Conservation (phyloP, 2,329 filamentous ascomycete species). For the Microsporum audouinii region DNA sequence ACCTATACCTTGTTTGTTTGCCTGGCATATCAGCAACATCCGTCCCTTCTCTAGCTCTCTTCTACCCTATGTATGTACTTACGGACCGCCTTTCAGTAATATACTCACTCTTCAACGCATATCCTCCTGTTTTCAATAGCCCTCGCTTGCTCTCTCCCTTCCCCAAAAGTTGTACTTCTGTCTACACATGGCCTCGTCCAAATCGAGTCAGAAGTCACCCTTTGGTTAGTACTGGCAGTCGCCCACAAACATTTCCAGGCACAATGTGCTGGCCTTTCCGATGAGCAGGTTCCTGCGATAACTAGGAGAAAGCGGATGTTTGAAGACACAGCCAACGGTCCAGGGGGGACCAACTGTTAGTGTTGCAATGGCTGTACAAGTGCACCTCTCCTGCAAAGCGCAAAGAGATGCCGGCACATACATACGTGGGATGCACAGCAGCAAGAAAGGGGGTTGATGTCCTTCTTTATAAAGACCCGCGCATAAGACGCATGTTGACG, state of each 20-base stretch:
- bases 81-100: not conserved
- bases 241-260: not conserved
- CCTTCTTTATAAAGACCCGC: not conserved
- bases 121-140: not conserved
- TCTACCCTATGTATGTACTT: not conserved
- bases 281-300: not conserved
- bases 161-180: not conserved
- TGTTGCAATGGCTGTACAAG: not conserved
- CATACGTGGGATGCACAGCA: not conserved
- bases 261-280: not conserved
- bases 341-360: not conserved
- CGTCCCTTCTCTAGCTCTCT: not conserved
- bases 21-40: constrained; percentile 1
- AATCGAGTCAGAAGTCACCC: not conserved
- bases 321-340: not conserved
- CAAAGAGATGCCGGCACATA: not conserved
- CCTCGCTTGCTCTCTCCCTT: not conserved
- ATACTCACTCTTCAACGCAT: not conserved
- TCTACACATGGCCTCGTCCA: not conserved
- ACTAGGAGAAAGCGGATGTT: not conserved
- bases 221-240: not conserved
- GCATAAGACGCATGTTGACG: not conserved
- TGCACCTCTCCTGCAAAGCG: not conserved
- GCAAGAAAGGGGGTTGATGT: not conserved
- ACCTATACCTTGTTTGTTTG: not conserved